phyloP scores from a whole-genome alignment of 2,329 filamentous ascomycete genomes.

The Xylaria polymorpha region DNA sequence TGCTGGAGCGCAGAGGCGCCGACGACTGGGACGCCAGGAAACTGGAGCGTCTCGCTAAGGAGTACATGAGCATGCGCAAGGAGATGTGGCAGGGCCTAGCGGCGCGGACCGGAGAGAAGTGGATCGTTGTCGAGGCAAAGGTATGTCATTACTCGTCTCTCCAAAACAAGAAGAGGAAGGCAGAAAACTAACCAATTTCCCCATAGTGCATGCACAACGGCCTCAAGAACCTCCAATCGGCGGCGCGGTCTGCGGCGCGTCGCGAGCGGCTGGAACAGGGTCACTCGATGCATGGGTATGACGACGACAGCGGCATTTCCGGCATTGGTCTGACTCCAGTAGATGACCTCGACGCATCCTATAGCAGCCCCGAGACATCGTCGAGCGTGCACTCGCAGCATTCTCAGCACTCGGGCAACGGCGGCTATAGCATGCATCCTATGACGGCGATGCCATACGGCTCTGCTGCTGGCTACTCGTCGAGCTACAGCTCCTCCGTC shows the following conservation, averaged over 20 bases:
- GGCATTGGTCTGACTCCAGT: conserved; percentile 68
- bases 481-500: conserved; percentile 65
- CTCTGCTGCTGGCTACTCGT: conserved; percentile 44
- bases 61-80: conserved; percentile 82
- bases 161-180: neutral
- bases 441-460: conserved; percentile 34
- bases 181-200: conserved; percentile 1
- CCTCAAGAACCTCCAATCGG: conserved; percentile 81
- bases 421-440: conserved; percentile 45
- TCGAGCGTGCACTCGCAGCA: conserved; percentile 56
- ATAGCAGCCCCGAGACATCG: conserved; percentile 65
- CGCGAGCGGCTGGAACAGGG: conserved; percentile 70
- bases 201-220: conserved; percentile 83
- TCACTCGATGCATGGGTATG: conserved; percentile 61
- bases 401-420: conserved; percentile 30
- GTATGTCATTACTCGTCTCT: conserved; percentile 52
- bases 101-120: conserved; percentile 81
- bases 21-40: conserved; percentile 84
- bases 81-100: conserved; percentile 85
- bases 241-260: conserved; percentile 72
- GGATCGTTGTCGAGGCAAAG: conserved; percentile 75
- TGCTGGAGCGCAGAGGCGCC: conserved; percentile 79
- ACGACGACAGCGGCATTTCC: conserved; percentile 79
- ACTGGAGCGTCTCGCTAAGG: conserved; percentile 77
- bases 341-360: conserved; percentile 68